These are phyloP conservation scores for Hapsidospora chrysogenum DNA, from an alignment of 495 filamentous ascomycete species.

Conservation along the genomic window DNA sequence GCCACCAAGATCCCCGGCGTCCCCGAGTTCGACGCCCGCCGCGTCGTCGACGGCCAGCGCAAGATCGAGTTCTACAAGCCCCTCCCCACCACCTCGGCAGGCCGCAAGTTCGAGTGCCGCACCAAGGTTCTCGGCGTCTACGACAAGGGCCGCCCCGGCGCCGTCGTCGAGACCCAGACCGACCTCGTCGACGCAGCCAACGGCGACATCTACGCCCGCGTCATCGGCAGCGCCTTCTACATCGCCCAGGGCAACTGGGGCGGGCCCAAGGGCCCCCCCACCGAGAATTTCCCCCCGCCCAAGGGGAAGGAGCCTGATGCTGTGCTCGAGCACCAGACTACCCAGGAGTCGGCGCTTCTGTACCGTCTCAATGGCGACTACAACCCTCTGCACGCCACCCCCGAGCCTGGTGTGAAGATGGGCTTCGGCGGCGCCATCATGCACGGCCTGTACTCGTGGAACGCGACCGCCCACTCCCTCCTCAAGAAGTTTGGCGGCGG, in stretches of 20 bases:
- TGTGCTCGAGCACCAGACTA: slow-evolving; percentile 51
- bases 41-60: slow-evolving; percentile 76
- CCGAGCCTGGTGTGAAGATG: slow-evolving; percentile 72
- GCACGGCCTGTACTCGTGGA: slow-evolving; percentile 78
- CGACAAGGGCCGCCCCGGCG: slow-evolving; percentile 77
- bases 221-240: slow-evolving; percentile 54
- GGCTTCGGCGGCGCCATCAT: slow-evolving; percentile 81
- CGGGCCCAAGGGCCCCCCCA: slow-evolving; percentile 73
- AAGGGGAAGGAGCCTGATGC: slow-evolving; percentile 56
- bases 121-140: slow-evolving; percentile 75
- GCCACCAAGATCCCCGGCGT: slow-evolving; percentile 52
- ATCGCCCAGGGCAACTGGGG: slow-evolving; percentile 80
- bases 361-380: slow-evolving; percentile 84
- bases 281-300: slow-evolving; percentile 58
- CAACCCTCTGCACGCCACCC: slow-evolving; percentile 76
- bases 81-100: slow-evolving; percentile 54
- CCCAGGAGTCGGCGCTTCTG: slow-evolving; percentile 50
- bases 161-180: slow-evolving; percentile 66
- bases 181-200: slow-evolving; percentile 51
- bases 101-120: slow-evolving; percentile 58
- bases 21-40: slow-evolving; percentile 56
- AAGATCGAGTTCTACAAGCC: slow-evolving; percentile 61
- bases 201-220: slow-evolving; percentile 57
- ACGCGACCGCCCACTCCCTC: slow-evolving; percentile 60
- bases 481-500: slow-evolving; percentile 55